These are phyloP conservation scores for Exophiala oligosperma DNA, from an alignment of 2,329 filamentous ascomycete genomes.

Conservation along the genomic window DNA sequence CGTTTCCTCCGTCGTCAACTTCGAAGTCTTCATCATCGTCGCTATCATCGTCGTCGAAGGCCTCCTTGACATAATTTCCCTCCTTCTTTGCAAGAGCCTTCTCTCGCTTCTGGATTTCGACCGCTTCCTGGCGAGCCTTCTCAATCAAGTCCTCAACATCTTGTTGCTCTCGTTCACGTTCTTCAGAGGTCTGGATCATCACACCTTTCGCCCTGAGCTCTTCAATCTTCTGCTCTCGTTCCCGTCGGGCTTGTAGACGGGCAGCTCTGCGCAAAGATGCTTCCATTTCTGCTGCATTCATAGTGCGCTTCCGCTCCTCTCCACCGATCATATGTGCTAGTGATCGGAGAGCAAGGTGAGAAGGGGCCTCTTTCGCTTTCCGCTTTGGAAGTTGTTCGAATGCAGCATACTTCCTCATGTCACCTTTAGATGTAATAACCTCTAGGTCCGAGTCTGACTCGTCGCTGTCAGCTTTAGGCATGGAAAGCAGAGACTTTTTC, in stretches of 20 bases:
- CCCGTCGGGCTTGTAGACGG: conserved; percentile 74
- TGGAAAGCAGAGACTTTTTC: not conserved
- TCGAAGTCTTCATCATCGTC: conserved; percentile 55
- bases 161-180: conserved; percentile 77
- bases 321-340: conserved; percentile 71
- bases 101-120: conserved; percentile 76
- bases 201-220: conserved; percentile 78
- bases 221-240: conserved; percentile 75
- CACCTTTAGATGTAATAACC: conserved; percentile 52
- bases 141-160: conserved; percentile 87
- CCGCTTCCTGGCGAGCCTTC: conserved; percentile 76
- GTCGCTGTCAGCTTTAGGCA: not conserved
- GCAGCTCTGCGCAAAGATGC: conserved; percentile 68
- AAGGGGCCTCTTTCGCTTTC: conserved; percentile 62
- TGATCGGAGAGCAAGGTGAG: conserved; percentile 68
- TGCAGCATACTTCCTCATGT: conserved; percentile 52
- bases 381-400: conserved; percentile 69
- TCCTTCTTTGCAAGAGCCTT: conserved; percentile 70
- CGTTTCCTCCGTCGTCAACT: conserved; percentile 43
- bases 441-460: conserved; percentile 59
- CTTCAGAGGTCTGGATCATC: conserved; percentile 78
- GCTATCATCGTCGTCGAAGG: conserved; percentile 55
- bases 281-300: conserved; percentile 71
- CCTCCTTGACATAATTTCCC: conserved; percentile 46
- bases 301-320: conserved; percentile 49